Evolutionary conservation across 306 rosid species (phyloP).

Genomic region (Crotalaria pallida): DNA sequence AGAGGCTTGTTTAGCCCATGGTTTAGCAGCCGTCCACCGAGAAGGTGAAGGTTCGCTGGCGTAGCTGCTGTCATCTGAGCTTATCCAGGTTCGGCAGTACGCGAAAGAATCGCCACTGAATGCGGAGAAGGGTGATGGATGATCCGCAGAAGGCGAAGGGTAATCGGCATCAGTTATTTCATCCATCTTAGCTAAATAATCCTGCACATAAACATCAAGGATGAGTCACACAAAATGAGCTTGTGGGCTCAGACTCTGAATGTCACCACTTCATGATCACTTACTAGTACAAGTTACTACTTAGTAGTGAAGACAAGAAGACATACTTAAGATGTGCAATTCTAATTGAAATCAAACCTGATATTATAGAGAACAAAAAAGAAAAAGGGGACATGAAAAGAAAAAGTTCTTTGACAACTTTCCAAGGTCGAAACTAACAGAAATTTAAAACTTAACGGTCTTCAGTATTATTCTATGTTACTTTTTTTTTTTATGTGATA

Average conservation of each 20-base stretch:
- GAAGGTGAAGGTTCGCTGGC: slow-evolving; percentile 62
- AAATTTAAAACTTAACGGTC: slow-evolving; percentile 50
- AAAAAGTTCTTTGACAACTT: slow-evolving; percentile 28
- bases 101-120: slow-evolving; percentile 56
- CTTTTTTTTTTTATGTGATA: slow-evolving; percentile 34
- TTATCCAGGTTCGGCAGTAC: slow-evolving; percentile 37
- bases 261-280: slow-evolving; percentile 26
- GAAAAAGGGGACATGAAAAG: slow-evolving; percentile 13
- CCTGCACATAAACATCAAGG: slow-evolving; percentile 40
- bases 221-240: slow-evolving; percentile 18
- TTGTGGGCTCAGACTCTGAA: slow-evolving; percentile 19
- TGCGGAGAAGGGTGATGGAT: slow-evolving; percentile 40
- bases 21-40: slow-evolving; percentile 44
- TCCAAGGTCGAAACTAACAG: slow-evolving; percentile 30
- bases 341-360: slow-evolving; percentile 17
- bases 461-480: slow-evolving; percentile 28
- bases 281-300: slow-evolving; percentile 16
- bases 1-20: slow-evolving; percentile 28
- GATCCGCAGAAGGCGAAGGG: slow-evolving; percentile 65
- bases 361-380: slow-evolving; percentile 22
- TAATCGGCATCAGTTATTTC: slow-evolving; percentile 50
- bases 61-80: slow-evolving; percentile 63
- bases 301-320: slow-evolving; percentile 13
- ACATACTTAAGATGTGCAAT: slow-evolving; percentile 12
- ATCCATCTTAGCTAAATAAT: slow-evolving; percentile 50